These are phyloP conservation scores for Microglena sp. DNA, from an alignment of 139 green algal genomes.

Conservation along the genomic window DNA sequence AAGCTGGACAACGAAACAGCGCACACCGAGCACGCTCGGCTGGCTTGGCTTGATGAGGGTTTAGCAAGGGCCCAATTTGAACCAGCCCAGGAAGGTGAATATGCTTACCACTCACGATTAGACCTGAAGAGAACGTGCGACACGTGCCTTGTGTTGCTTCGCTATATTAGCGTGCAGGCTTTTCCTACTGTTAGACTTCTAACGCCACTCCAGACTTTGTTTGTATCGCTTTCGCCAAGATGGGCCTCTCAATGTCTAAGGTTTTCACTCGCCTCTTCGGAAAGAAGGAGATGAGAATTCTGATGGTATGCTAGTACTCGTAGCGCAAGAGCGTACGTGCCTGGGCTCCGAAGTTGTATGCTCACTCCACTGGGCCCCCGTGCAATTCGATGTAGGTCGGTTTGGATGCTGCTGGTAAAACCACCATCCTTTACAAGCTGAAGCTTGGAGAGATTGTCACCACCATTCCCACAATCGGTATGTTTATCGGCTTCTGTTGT, in stretches of 20 bases:
- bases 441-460: constrained; percentile 71
- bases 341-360: background rate
- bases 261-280: constrained; percentile 56
- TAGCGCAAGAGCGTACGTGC: background rate
- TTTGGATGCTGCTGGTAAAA: constrained; percentile 91
- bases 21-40: too few species aligned
- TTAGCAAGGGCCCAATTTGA: too few species aligned
- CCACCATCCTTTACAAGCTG: constrained; percentile 85
- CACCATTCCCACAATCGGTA: background rate
- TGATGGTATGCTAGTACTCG: constrained; percentile 24
- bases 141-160: too few species aligned
- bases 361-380: background rate
- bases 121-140: too few species aligned
- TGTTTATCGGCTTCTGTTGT: constrained; percentile 13
- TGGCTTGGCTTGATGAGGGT: too few species aligned
- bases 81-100: too few species aligned
- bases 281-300: constrained; percentile 87
- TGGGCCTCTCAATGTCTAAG: constrained; percentile 20
- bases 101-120: too few species aligned
- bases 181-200: too few species aligned
- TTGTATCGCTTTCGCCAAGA: too few species aligned
- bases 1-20: too few species aligned
- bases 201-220: too few species aligned
- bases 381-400: constrained; percentile 48
- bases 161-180: too few species aligned